Evolutionary conservation across 495 filamentous ascomycete genomes (phyloP).

Genomic region (Penicillium paxilli): DNA sequence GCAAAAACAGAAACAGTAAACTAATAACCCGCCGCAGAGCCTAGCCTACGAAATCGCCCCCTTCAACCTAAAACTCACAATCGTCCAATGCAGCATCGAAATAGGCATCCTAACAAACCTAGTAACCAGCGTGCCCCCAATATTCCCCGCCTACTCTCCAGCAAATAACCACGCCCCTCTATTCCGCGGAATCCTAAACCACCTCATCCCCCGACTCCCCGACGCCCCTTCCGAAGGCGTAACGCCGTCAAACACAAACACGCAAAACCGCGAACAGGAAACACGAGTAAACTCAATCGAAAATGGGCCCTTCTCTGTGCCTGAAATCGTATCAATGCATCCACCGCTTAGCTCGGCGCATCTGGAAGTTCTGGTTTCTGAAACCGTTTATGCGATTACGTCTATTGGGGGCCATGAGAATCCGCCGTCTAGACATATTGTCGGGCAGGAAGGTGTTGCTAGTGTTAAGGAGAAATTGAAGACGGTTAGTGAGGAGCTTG

Average conservation of each 20-base stretch:
- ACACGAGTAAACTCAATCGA: conserved; percentile 31
- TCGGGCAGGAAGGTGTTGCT: conserved; percentile 84
- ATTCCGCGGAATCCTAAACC: conserved; percentile 75
- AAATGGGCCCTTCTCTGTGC: conserved; percentile 40
- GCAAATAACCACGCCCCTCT: conserved; percentile 75
- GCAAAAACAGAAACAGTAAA: conserved; percentile 8
- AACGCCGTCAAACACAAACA: neutral
- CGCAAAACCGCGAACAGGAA: conserved; percentile 6
- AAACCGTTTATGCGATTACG: conserved; percentile 89
- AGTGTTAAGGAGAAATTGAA: conserved; percentile 95
- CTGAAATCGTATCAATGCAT: conserved; percentile 68
- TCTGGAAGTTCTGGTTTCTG: conserved; percentile 70
- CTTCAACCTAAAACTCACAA: conserved; percentile 94
- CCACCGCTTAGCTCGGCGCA: conserved; percentile 63
- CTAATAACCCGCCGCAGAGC: conserved; percentile 52
- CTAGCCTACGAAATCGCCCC: conserved; percentile 96
- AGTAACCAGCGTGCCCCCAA: conserved; percentile 78
- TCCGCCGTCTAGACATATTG: conserved; percentile 90
- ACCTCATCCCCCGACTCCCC: conserved; percentile 61
- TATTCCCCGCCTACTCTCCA: conserved; percentile 68
- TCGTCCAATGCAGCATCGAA: conserved; percentile 88
- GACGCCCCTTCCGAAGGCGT: conserved; percentile 18
- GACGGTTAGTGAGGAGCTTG: conserved; percentile 91
- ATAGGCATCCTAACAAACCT: conserved; percentile 81
- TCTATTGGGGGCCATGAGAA: conserved; percentile 95